Evolutionary conservation across 2,329 filamentous ascomycete genomes (phyloP).

Genomic region (Xylaria sp.): DNA sequence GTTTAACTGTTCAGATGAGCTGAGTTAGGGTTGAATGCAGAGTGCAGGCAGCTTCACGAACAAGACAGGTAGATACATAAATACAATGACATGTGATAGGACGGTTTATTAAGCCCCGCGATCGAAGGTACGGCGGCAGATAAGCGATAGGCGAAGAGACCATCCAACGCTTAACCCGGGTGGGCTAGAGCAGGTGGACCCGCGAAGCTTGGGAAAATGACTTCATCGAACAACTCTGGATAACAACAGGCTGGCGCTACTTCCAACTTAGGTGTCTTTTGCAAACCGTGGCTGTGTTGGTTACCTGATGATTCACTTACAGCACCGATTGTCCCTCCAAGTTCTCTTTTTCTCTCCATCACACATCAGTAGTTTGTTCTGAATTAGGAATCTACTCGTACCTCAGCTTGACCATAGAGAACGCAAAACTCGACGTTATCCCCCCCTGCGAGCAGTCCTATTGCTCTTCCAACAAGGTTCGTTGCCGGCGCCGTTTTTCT

Average conservation of each 20-base stretch:
- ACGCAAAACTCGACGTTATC: not conserved
- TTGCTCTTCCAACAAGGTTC: not conserved
- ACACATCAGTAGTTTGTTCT: not conserved
- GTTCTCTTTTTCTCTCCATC: not conserved
- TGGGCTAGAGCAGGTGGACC: constrained; percentile 25
- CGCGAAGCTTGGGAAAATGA: constrained; percentile 31
- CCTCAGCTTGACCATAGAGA: not conserved
- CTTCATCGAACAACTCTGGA: constrained; percentile 29
- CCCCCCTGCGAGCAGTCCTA: not conserved
- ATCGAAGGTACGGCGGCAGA: constrained; percentile 3
- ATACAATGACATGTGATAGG: too few species aligned
- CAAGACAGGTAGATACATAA: too few species aligned
- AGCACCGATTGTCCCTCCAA: not conserved
- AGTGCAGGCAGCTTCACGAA: too few species aligned
- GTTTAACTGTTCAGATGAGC: too few species aligned
- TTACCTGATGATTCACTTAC: not conserved
- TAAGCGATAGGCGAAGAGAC: constrained; percentile 26
- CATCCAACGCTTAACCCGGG: constrained; percentile 21
- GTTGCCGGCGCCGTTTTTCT: not conserved
- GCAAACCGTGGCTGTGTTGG: not conserved
- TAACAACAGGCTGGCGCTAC: not conserved
- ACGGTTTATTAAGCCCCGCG: not conserved
- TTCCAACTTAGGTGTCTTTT: not conserved
- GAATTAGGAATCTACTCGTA: not conserved
- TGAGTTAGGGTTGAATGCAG: too few species aligned